Conservation (phyloP, 2,329 filamentous ascomycete genomes). For the Lecanicillium sp. region DNA sequence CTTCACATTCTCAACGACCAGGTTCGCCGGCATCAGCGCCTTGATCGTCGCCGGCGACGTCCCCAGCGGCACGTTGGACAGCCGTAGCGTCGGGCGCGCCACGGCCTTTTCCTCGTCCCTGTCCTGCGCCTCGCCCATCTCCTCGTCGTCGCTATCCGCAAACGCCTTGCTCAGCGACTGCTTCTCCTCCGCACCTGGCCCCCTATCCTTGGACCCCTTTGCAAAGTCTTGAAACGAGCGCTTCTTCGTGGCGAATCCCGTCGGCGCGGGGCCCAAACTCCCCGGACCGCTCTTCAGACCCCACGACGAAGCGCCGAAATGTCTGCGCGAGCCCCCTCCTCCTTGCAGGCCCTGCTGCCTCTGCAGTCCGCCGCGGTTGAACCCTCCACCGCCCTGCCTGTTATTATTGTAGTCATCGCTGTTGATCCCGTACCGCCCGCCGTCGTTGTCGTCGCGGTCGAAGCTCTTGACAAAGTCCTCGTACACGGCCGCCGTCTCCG, state of each 20-base stretch:
- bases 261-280: slow-evolving; percentile 50
- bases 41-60: slow-evolving; percentile 56
- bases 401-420: slow-evolving; percentile 17
- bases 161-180: slow-evolving; percentile 61
- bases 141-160: slow-evolving; percentile 58
- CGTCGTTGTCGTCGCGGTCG: slow-evolving; percentile 52
- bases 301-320: slow-evolving; percentile 50
- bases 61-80: slow-evolving; percentile 55
- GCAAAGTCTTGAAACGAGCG: slow-evolving; percentile 39
- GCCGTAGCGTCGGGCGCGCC: slow-evolving; percentile 56
- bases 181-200: too few species aligned
- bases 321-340: slow-evolving; percentile 45
- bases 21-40: slow-evolving; percentile 49
- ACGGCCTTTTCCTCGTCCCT: slow-evolving; percentile 52
- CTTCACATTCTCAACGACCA: slow-evolving; percentile 68
- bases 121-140: slow-evolving; percentile 35
- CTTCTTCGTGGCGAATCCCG: slow-evolving; percentile 48
- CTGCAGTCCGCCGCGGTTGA: too few species aligned
- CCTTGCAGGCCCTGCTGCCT: too few species aligned
- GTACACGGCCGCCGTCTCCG: slow-evolving; percentile 80
- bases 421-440: slow-evolving; percentile 26
- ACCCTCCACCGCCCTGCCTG: slow-evolving; percentile 2
- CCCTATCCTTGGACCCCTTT: neutral
- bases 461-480: slow-evolving; percentile 83
- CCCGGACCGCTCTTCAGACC: slow-evolving; percentile 55